Conservation (phyloP, 2,329 filamentous ascomycete species). For the Penicillium fuscoglaucum region DNA sequence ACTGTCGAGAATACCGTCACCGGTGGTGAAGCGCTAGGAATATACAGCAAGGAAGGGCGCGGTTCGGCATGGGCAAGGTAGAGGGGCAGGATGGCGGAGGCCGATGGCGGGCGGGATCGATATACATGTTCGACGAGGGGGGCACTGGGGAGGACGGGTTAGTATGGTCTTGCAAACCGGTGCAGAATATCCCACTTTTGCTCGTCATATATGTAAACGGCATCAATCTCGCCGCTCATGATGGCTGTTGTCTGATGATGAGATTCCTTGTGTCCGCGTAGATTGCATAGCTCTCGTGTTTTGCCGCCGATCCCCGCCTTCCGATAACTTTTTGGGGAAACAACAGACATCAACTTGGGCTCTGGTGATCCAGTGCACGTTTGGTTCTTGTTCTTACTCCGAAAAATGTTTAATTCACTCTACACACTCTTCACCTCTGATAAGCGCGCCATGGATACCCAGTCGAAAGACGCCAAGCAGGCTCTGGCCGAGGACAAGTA, state of each 20-base stretch:
- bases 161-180: constrained; percentile 9
- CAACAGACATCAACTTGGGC: neutral
- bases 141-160: constrained; percentile 56
- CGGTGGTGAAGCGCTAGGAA: constrained; percentile 77
- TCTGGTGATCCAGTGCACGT: constrained; percentile 1
- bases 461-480: constrained; percentile 62
- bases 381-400: neutral
- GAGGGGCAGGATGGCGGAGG: constrained; percentile 74
- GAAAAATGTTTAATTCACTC: neutral
- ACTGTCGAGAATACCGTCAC: constrained; percentile 83
- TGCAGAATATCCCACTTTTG: constrained; percentile 67
- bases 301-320: constrained; percentile 38
- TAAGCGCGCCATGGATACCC: constrained; percentile 53
- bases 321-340: constrained; percentile 13
- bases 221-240: constrained; percentile 88
- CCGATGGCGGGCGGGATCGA: constrained; percentile 74
- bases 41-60: constrained; percentile 81
- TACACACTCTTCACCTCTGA: constrained; percentile 45
- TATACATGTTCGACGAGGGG: constrained; percentile 88
- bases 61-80: constrained; percentile 81
- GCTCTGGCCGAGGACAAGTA: constrained; percentile 46
- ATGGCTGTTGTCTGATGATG: constrained; percentile 39
- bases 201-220: constrained; percentile 95
- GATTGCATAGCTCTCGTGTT: constrained; percentile 30
- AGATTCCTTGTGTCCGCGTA: constrained; percentile 6